These are phyloP conservation scores for Sisymbrium irio DNA, from an alignment of 345 rosid genomes.

Conservation along the genomic window DNA sequence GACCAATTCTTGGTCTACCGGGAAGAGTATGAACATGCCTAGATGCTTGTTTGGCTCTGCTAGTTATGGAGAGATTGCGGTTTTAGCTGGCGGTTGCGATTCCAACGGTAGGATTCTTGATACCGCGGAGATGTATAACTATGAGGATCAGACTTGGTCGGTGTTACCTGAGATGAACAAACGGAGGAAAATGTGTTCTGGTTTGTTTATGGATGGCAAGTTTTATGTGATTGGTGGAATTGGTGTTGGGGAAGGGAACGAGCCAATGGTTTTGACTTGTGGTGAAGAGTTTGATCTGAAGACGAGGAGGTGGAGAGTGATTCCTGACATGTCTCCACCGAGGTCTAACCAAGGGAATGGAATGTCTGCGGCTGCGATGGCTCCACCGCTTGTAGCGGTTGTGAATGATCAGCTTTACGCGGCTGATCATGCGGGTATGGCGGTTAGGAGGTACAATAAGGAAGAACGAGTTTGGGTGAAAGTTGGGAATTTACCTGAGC, in stretches of 20 bases:
- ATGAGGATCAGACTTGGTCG: constrained; percentile 52
- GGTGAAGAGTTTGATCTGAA: constrained; percentile 69
- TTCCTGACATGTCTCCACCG: constrained; percentile 58
- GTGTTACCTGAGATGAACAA: constrained; percentile 58
- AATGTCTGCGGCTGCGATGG: constrained; percentile 40
- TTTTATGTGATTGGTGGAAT: constrained; percentile 78
- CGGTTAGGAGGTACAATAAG: constrained; percentile 63
- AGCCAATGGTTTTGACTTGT: constrained; percentile 39
- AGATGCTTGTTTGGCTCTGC: constrained; percentile 83
- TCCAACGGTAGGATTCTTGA: constrained; percentile 47
- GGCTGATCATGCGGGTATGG: constrained; percentile 54
- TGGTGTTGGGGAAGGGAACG: constrained; percentile 36
- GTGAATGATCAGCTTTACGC: constrained; percentile 70
- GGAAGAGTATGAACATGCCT: constrained; percentile 50
- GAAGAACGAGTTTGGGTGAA: constrained; percentile 44
- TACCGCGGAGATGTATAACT: constrained; percentile 70
- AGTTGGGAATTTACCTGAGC: constrained; percentile 58
- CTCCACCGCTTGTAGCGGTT: constrained; percentile 82
- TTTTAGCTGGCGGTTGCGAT: constrained; percentile 84
- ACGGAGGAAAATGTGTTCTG: constrained; percentile 75
- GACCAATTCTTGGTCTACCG: constrained; percentile 52
- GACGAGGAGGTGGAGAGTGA: constrained; percentile 53
- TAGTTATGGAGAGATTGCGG: constrained; percentile 57
- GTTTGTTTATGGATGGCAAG: constrained; percentile 74
- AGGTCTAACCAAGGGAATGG: constrained; percentile 23